Evolutionary conservation across 1,284 basidiomycete genomes (phyloP).

Genomic region (Tetrapyrgos nigripes): DNA sequence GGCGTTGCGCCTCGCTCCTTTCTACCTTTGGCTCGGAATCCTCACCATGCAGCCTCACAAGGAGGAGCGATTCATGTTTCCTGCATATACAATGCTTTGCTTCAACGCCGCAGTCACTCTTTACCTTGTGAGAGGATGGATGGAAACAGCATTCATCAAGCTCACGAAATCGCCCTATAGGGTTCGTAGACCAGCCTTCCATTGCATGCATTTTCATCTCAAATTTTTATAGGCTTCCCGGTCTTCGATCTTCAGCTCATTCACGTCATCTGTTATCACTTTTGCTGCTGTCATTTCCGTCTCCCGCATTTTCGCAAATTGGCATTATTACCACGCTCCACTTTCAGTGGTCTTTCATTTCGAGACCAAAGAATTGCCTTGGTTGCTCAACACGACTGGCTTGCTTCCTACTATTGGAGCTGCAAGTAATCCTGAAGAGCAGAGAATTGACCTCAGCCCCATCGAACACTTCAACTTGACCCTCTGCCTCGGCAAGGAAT

Average conservation of each 20-base stretch:
- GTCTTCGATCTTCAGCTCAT: conserved; percentile 76
- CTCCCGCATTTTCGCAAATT: conserved; percentile 82
- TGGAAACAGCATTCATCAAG: conserved; percentile 79
- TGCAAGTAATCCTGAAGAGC: conserved; percentile 41
- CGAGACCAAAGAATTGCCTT: conserved; percentile 82
- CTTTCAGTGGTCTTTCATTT: conserved; percentile 78
- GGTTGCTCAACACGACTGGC: conserved; percentile 77
- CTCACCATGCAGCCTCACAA: conserved; percentile 90
- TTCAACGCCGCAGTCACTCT: conserved; percentile 93
- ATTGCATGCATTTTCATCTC: conserved; percentile 6
- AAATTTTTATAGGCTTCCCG: conserved; percentile 68
- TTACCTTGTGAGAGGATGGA: conserved; percentile 86
- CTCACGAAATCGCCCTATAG: conserved; percentile 84
- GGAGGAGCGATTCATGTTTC: conserved; percentile 98
- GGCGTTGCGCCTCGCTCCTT: conserved; percentile 77
- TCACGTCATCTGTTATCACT: conserved; percentile 76
- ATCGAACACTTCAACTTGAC: conserved; percentile 76
- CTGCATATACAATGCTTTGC: conserved; percentile 90
- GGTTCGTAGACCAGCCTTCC: conserved; percentile 51
- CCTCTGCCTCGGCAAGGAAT: conserved; percentile 95
- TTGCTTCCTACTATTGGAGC: conserved; percentile 56
- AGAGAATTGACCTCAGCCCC: conserved; percentile 73
- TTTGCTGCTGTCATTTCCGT: conserved; percentile 74
- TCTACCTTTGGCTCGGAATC: conserved; percentile 90
- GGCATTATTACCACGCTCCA: conserved; percentile 92